Base-by-base conservation (phyloP, 768 basidiomycete genomes). In the Phylloporus sp. region DNA sequence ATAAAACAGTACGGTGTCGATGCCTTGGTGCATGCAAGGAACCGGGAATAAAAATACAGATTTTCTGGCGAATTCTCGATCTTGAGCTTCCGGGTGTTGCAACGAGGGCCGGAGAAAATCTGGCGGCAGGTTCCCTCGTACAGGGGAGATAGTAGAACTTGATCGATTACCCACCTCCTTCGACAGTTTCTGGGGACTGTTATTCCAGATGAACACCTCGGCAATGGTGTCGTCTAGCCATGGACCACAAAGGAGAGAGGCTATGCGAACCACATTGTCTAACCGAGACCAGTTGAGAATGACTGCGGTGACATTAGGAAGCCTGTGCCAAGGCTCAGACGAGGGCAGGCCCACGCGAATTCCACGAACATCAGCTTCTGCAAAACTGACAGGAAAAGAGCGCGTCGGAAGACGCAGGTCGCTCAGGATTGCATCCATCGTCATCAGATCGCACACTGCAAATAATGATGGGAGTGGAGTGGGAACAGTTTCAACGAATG, bases 241-340 rank as follows among this genome's bases (percentile, higher is more conserved):
- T 9, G 71, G 54, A 4, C 61, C 64, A 56, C 83, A 85, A 13
- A 85, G 68, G 20, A 71, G 57, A 20, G 74, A 72, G 15, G 71
- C 69, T 42, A 86, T 80, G 40, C 71, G 70, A 32, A 74, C 57
- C 33, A 86, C 79, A 51, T 86, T 87, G 0, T 72, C 65, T 20
- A 83, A 71, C 15, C 81, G 74, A 39, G 78, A 79, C 84, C 83
- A 86, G 61, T 85, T 86, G 34, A 85, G 67, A 31, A 86, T 57
- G 32, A 85, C 66, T 7, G 75, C 78, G 6, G 79, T 80, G 11
- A 75, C 75, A 50, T 78, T 70, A 52, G 71, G 68, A 47, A n/a
- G 41, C 10, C 42, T 36, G 22, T 22, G 38, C n/a, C n/a, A n/a
- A 29, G 36, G 10, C 11, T 38, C 42, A 6, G 51, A 45, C 6